Base-by-base conservation (phyloP, 192 early-diverging fungal species). In the Coemansia sp. region DNA sequence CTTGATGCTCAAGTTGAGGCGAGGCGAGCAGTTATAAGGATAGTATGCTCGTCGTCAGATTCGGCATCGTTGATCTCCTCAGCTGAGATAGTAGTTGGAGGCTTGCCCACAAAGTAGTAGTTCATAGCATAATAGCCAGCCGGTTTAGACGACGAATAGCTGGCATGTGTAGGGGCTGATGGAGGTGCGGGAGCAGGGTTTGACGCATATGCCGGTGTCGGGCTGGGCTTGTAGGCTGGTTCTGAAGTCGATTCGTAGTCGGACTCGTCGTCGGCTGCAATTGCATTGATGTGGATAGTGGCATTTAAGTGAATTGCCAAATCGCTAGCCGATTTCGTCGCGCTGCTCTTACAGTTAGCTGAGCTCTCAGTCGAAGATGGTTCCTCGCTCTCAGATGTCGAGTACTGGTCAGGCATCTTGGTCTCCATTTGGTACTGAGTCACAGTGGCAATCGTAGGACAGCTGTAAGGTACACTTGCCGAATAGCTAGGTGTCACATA, bases 71-170 rank as follows among this genome's bases (percentile, higher is more conserved):
- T 55, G 27, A 29, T 31, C 1, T 27, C 27, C 24, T 55, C 52
- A 3, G 52, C 52, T 5, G 52, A 5, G 2, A 31, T n/a, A 11
- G 52, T 55, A 4, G 11, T 13, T 3, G 65, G 38, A 34, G 44
- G 3, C 31, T 60, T 64, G 47, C 58, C 69, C 12, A 64, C 36
- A 29, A 71, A 55, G 62, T 55, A 39, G 20, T 71, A 71, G 69
- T 71, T 71, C 61, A 71, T 71, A 8, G 49, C 50, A 40, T 64
- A 64, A 22, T 62, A 71, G 1, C 62, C 69, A n/a, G 58, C 22
- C 3, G 49, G 36, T 29, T 53, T 65, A 29, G 36, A 22, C 2
- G 33, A 36, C 6, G 36, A 8, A 22, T 36, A 22, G 16, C 33
- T 60, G 18, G 69, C 44, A 15, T 20, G n/a, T 7, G n/a, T 9